Percentiles rank a stretch among this genome's conserved stretches.
phyloP scores from a whole-genome alignment of 345 rosid species.

The Eucalyptus guilfoylei region DNA sequence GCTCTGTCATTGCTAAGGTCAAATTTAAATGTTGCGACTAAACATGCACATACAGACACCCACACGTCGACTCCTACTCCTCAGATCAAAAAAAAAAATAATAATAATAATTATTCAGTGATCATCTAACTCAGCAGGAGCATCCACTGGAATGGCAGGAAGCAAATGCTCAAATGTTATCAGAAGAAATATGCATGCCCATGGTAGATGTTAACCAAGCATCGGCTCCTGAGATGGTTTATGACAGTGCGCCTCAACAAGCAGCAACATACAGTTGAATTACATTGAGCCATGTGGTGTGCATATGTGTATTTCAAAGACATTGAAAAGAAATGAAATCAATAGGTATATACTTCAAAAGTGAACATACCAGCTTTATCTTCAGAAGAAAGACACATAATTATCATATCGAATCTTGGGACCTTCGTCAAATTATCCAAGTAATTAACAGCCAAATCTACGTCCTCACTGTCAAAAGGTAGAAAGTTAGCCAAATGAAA shows the following conservation, averaged over 20 bases:
- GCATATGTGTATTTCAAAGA: not conserved
- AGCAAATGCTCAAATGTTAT: not conserved
- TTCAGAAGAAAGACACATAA: constrained; percentile 62
- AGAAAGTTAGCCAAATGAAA: not conserved
- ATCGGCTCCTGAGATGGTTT: not conserved
- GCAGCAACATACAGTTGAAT: not conserved
- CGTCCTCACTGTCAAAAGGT: constrained; percentile 42
- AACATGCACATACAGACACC: not conserved
- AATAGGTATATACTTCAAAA: not conserved
- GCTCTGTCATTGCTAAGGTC: not conserved
- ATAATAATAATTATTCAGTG: too few species aligned
- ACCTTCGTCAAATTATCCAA: constrained; percentile 63
- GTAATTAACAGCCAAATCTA: constrained; percentile 62
- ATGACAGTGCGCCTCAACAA: not conserved
- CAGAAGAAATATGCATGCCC: not conserved
- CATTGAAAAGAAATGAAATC: not conserved
- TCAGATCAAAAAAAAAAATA: too few species aligned
- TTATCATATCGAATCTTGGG: constrained; percentile 78
- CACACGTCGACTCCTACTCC: not conserved
- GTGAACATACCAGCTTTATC: constrained; percentile 59
- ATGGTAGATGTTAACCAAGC: not conserved
- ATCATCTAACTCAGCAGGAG: not conserved
- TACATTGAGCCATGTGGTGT: not conserved
- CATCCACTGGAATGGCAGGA: not conserved
- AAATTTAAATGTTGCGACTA: not conserved